Evolutionary conservation across 2,329 filamentous ascomycete species (phyloP).

Genomic region (Fusarium sp.): DNA sequence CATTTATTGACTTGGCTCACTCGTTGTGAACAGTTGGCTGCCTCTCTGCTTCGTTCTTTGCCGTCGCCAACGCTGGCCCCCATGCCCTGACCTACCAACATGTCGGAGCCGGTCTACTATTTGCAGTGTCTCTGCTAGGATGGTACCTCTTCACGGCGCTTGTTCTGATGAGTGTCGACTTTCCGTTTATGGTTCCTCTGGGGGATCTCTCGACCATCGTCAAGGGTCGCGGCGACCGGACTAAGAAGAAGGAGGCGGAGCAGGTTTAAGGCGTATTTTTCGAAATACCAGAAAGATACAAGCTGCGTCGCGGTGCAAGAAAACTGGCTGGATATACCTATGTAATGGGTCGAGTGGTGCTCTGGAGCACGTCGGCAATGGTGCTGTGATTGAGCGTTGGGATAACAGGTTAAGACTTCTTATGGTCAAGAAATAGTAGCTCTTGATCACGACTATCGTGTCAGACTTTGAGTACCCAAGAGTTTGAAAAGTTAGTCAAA

Average conservation of each 20-base stretch:
- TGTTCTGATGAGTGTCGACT: constrained; percentile 66
- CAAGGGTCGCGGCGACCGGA: constrained; percentile 29
- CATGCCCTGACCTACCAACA: constrained; percentile 45
- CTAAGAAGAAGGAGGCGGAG: constrained; percentile 8
- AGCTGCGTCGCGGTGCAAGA: not conserved
- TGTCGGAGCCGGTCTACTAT: constrained; percentile 47
- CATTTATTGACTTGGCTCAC: not conserved
- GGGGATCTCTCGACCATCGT: constrained; percentile 66
- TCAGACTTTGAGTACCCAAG: not conserved
- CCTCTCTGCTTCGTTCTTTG: constrained; percentile 52
- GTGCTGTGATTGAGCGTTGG: not conserved
- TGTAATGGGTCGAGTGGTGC: no score
- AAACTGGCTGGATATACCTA: no score
- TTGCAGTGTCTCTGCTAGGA: constrained; percentile 53
- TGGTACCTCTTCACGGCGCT: constrained; percentile 68
- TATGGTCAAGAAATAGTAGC: not conserved
- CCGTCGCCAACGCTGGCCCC: constrained; percentile 38
- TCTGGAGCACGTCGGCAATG: not conserved
- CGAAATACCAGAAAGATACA: no score
- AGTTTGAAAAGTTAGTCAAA: not conserved
- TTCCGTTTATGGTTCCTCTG: constrained; percentile 65
- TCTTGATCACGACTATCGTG: not conserved
- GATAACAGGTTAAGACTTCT: not conserved
- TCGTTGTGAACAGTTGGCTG: constrained; percentile 40
- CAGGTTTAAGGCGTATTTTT: constrained; percentile 12